These are phyloP conservation scores for Colletotrichum tabaci DNA, from an alignment of 2,329 filamentous ascomycete genomes.

Conservation along the genomic window DNA sequence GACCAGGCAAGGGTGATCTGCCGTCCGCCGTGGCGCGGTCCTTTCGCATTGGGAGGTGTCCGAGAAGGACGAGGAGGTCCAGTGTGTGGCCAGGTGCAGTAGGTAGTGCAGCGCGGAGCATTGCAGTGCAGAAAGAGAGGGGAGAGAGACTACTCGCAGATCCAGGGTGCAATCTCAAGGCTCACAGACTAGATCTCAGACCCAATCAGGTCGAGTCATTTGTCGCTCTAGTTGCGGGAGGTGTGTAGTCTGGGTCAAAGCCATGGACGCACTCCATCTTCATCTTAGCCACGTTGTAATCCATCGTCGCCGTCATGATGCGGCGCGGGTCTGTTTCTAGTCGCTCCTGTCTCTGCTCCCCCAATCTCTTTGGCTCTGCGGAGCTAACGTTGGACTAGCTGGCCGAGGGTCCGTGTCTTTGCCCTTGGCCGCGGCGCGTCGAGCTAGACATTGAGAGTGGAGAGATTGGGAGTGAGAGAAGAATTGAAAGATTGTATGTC, in stretches of 20 bases:
- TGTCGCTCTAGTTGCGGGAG: conserved; percentile 32
- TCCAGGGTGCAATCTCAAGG: conserved; percentile 30
- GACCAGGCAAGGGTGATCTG: conserved; percentile 31
- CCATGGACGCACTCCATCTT: conserved; percentile 21
- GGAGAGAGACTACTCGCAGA: conserved; percentile 11
- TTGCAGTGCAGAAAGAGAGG: conserved; percentile 19
- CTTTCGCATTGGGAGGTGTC: conserved; percentile 34
- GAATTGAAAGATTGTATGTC: background rate
- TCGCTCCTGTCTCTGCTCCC: conserved; percentile 37
- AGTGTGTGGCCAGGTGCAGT: conserved; percentile 24
- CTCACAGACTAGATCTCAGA: conserved; percentile 33
- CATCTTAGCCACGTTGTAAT: conserved; percentile 41
- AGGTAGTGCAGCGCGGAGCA: conserved; percentile 7
- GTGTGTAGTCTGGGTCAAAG: conserved; percentile 39
- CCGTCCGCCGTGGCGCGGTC: conserved; percentile 37
- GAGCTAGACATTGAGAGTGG: conserved; percentile 19
- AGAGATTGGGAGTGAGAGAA: background rate
- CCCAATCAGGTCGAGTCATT: conserved; percentile 32
- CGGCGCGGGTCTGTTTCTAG: conserved; percentile 28
- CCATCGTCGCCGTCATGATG: conserved; percentile 34
- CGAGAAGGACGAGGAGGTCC: conserved; percentile 25
- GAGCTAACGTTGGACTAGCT: conserved; percentile 19
- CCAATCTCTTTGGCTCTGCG: conserved; percentile 35
- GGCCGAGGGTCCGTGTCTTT: conserved; percentile 33
- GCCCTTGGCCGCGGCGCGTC: conserved; percentile 18